Evolutionary conservation across 352 stramenopile genomes (phyloP).

Genomic region (Bremia lactucae): DNA sequence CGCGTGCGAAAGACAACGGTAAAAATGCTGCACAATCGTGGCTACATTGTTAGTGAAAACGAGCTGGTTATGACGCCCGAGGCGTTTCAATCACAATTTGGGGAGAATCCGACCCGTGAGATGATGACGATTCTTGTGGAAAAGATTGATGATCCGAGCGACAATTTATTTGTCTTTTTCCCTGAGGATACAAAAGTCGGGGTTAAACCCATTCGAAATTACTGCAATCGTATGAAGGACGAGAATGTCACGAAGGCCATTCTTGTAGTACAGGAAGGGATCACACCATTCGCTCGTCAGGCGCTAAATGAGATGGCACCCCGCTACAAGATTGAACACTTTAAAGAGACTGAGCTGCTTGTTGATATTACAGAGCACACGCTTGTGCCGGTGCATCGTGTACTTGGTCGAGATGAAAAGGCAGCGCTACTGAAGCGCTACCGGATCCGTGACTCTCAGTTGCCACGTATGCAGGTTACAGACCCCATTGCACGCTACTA

Average conservation of each 20-base stretch:
- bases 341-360: constrained; percentile 98
- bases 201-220: constrained; percentile 93
- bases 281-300: constrained; percentile 96
- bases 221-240: constrained; percentile 96
- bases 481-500: constrained; percentile 98
- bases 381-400: constrained; percentile 96
- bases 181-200: constrained; percentile 98
- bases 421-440: constrained; percentile 96
- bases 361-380: constrained; percentile 99
- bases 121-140: constrained; percentile 94
- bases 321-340: constrained; percentile 92
- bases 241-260: constrained; percentile 96
- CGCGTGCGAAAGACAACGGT: constrained; percentile 92
- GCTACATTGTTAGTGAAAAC: constrained; percentile 97
- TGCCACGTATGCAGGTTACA: constrained; percentile 97
- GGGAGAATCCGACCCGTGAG: constrained; percentile 90
- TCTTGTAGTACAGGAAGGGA: constrained; percentile 92
- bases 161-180: constrained; percentile 99
- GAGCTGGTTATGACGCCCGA: constrained; percentile 93
- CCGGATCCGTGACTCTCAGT: constrained; percentile 97
- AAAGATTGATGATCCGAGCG: constrained; percentile 87
- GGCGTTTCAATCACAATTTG: constrained; percentile 85
- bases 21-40: constrained; percentile 91
- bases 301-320: constrained; percentile 92
- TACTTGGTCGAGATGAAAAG: constrained; percentile 96